Conservation (phyloP, 441 rosid genomes). For the Macaranga tanarius region DNA sequence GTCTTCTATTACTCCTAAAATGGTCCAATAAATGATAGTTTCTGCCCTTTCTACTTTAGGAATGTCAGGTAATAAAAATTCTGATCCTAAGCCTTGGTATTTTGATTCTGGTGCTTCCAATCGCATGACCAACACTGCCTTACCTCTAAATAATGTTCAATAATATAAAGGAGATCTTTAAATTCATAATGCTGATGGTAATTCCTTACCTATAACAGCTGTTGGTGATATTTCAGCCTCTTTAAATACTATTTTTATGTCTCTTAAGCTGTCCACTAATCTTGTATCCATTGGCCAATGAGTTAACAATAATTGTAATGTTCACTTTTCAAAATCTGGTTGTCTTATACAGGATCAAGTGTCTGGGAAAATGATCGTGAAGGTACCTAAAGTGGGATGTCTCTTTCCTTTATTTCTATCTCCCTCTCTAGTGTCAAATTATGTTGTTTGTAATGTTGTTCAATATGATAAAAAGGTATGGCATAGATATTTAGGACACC, state of each 20-base stretch:
- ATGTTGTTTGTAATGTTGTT: constrained; percentile 7
- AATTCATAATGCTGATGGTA: constrained; percentile 10
- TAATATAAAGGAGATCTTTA: neutral
- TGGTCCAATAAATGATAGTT: constrained; percentile 11
- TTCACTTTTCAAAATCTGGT: neutral
- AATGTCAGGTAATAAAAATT: constrained; percentile 6
- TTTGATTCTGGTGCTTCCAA: constrained; percentile 12
- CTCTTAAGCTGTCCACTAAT: constrained; percentile 2
- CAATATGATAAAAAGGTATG: neutral
- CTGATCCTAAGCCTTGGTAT: too few species aligned
- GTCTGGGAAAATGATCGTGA: neutral
- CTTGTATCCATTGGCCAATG: neutral
- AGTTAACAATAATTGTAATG: neutral
- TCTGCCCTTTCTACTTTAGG: neutral
- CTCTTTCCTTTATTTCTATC: neutral
- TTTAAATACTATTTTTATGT: neutral
- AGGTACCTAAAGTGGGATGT: neutral
- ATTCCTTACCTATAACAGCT: constrained; percentile 5
- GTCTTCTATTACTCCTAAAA: neutral
- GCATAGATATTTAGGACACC: neutral
- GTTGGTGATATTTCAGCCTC: constrained; percentile 10
- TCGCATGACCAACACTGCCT: neutral
- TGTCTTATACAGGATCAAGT: constrained; percentile 2
- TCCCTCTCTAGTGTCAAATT: neutral
- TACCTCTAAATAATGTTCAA: neutral